phyloP scores from a whole-genome alignment of 164 flowering plant genomes.

The Vitis amurensis region DNA sequence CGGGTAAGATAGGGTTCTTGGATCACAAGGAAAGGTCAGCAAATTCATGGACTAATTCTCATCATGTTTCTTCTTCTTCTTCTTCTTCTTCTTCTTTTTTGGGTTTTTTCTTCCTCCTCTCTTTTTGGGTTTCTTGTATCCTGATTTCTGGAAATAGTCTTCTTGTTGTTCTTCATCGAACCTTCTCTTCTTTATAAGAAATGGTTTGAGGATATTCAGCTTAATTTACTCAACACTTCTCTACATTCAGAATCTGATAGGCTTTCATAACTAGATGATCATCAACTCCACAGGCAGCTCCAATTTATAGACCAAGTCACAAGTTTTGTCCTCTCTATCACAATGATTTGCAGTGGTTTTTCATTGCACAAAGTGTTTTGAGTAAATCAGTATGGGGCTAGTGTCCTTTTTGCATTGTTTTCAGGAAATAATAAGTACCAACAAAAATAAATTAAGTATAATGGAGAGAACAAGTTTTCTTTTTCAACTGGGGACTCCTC shows the following conservation, averaged over 20 bases:
- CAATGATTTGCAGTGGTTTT: neutral
- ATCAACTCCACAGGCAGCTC: too few species aligned
- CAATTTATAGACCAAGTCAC: too few species aligned
- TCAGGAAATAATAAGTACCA: conserved; percentile 10
- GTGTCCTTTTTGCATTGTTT: conserved; percentile 13
- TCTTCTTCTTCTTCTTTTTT: conserved; percentile 5
- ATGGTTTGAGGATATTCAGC: conserved; percentile 22
- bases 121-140: neutral
- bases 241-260: neutral
- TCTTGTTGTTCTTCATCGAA: conserved; percentile 17
- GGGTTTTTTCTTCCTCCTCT: neutral
- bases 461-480: neutral
- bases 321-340: neutral
- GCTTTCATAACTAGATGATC: neutral
- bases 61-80: conserved; percentile 16
- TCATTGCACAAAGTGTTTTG: neutral
- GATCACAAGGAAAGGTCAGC: conserved; percentile 37
- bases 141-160: conserved; percentile 24
- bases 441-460: neutral
- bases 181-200: conserved; percentile 17
- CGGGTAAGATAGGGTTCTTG: neutral
- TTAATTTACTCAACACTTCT: neutral
- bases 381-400: conserved; percentile 4
- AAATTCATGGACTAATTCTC: conserved; percentile 18
- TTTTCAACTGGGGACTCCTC: conserved; percentile 1